phyloP scores from a whole-genome alignment of 768 basidiomycete species.

The Leccinellum luteum region DNA sequence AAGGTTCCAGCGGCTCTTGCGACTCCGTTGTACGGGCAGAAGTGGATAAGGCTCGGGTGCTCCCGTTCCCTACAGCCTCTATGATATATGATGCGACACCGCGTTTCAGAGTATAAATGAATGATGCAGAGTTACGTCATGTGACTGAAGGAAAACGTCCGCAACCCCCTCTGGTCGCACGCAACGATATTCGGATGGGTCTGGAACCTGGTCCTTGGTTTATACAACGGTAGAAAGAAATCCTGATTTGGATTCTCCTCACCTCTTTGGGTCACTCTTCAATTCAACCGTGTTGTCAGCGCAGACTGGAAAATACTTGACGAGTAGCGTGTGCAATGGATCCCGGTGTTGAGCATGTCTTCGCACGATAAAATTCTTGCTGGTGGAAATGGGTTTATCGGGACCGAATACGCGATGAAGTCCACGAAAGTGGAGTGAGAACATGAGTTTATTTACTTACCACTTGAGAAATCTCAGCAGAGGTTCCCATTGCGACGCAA shows the following conservation, averaged over 20 bases:
- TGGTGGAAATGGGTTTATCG: neutral
- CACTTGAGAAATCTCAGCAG: neutral
- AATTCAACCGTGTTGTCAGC: neutral
- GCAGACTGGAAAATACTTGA: neutral
- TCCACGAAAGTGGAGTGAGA: neutral
- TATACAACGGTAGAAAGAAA: neutral
- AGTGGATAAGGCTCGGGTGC: neutral
- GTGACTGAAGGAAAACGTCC: slow-evolving; percentile 7
- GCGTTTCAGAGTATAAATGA: slow-evolving; percentile 1
- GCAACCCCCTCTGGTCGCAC: neutral
- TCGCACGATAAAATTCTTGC: neutral
- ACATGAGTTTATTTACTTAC: neutral
- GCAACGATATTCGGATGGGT: neutral
- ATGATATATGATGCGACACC: slow-evolving; percentile 16
- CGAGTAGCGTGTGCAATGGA: neutral
- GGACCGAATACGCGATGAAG: neutral
- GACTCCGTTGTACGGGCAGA: slow-evolving; percentile 1
- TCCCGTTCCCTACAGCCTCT: neutral
- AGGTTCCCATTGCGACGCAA: neutral
- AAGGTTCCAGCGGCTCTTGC: neutral
- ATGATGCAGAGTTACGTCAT: slow-evolving; percentile 12
- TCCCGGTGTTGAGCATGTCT: neutral
- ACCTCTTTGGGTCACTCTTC: neutral
- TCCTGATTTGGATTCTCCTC: neutral
- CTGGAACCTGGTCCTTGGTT: neutral